Conservation (phyloP, 108 stramenopile species). For the Stephanodiscus triporus region DNA sequence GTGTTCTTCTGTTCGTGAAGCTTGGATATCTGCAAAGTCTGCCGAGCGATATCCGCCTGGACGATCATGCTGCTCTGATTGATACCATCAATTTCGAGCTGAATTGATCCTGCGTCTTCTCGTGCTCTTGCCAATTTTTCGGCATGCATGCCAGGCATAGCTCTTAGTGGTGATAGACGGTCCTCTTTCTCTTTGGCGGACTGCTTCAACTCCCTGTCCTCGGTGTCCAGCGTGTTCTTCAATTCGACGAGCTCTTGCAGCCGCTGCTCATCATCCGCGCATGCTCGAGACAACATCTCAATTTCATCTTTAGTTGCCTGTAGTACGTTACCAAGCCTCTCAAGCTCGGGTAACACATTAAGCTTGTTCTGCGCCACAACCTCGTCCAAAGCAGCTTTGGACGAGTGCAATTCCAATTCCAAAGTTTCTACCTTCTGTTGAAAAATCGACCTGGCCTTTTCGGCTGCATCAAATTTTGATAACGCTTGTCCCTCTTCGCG, state of each 20-base stretch:
- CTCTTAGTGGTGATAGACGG: not conserved
- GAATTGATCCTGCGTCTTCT: not conserved
- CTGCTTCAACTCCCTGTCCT: not conserved
- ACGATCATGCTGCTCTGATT: not conserved
- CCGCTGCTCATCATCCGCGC: constrained; percentile 4
- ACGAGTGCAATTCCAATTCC: not conserved
- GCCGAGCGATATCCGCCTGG: not conserved
- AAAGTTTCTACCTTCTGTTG: constrained; percentile 5
- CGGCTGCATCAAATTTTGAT: constrained; percentile 1
- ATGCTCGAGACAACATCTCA: not conserved
- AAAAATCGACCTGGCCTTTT: not conserved
- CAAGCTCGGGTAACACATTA: constrained; percentile 1
- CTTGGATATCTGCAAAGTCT: not conserved
- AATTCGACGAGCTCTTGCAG: not conserved
- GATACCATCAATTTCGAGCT: constrained; percentile 3
- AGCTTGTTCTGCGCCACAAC: not conserved
- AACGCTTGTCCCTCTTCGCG: not conserved
- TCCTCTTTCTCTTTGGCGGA: not conserved
- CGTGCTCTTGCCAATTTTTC: not conserved
- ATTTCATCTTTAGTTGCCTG: not conserved
- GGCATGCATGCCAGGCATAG: not conserved
- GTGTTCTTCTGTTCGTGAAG: not conserved
- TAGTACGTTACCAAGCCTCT: not conserved
- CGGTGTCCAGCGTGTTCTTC: not conserved
- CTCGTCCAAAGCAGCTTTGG: not conserved